Evolutionary conservation across 345 rosid genomes (phyloP), one percentile per base, ranked within the genome.

Genomic region (Melastoma malabathricum): DNA sequence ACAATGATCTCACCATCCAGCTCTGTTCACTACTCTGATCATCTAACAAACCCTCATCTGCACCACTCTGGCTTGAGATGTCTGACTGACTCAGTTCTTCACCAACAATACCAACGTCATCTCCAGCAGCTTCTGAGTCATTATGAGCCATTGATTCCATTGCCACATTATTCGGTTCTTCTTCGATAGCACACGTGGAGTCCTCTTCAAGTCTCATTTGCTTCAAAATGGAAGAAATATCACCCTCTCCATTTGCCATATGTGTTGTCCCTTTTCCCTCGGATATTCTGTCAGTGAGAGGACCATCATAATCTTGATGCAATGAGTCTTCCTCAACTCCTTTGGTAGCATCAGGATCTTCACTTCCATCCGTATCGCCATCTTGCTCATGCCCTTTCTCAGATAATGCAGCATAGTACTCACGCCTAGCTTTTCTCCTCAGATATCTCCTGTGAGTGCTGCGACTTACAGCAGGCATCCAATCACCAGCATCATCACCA

Each of bases 381-480:
- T 75, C 86, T 58, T 65, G 72, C 64, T 68, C 74, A 49, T 66
- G 49, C 31, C 86, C 97, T 65, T 73, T 74, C 60, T 84, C 84
- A 47, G 68, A 68, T 56, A 75, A 62, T 3, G 80, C 74, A 46
- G 65, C 74, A 47, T 59, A 38, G 27, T 69, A 56, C 54, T 82
- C 95, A 49, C 80, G 75, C 53, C 73, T 83, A 5, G 80, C 88
- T 70, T 79, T 79, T 67, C 97, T 79, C 62, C 88, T 79, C 46
- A 87, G 77, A 53, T 18, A 87, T 60, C 80, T 92, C 51, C 88
- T 71, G 55, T 83, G 95, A 53, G 98, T 84, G 64, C 97, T 83
- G 52, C 88, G 75, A 72, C 98, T 83, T 18, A 87, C 98, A 23
- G 93, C 95, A 61, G 90, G 98, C 70, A 38, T 66, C 96, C 96